Evolutionary conservation across 805 yeast genomes (phyloP).

Genomic region (Myxozyma lipomycoides): DNA sequence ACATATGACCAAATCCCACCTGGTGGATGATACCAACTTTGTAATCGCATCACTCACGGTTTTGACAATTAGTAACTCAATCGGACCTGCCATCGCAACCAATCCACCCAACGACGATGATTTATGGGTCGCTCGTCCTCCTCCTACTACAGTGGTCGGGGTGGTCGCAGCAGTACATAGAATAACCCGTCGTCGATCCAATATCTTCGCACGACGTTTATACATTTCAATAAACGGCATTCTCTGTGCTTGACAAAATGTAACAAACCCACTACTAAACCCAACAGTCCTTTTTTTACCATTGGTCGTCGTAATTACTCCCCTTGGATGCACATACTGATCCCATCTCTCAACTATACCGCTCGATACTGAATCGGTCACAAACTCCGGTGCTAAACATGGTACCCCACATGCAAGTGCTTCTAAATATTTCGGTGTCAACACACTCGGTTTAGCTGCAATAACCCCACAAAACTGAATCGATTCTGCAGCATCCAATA

Average conservation of each 20-base stretch:
- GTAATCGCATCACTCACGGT: not conserved
- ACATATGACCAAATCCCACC: not conserved
- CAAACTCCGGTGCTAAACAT: constrained; percentile 20
- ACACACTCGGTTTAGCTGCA: constrained; percentile 8
- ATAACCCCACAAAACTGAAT: constrained; percentile 19
- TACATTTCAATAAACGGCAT: not conserved
- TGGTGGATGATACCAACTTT: not conserved
- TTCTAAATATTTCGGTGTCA: constrained; percentile 21
- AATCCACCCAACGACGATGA: not conserved
- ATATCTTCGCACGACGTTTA: not conserved
- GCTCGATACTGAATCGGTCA: not conserved
- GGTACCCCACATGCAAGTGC: constrained; percentile 30
- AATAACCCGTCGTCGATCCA: not conserved
- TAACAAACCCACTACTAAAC: not conserved
- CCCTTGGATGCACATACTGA: not conserved
- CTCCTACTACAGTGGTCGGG: not conserved
- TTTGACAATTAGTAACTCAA: not conserved
- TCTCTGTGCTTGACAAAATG: not conserved
- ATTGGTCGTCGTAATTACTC: not conserved
- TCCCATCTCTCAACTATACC: not conserved
- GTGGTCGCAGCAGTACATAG: not conserved
- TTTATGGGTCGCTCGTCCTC: not conserved
- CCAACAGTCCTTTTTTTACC: not conserved
- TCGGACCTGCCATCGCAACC: not conserved
- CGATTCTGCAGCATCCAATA: not conserved